Conservation (phyloP, 768 basidiomycete species). For the Mycena belliarum region DNA sequence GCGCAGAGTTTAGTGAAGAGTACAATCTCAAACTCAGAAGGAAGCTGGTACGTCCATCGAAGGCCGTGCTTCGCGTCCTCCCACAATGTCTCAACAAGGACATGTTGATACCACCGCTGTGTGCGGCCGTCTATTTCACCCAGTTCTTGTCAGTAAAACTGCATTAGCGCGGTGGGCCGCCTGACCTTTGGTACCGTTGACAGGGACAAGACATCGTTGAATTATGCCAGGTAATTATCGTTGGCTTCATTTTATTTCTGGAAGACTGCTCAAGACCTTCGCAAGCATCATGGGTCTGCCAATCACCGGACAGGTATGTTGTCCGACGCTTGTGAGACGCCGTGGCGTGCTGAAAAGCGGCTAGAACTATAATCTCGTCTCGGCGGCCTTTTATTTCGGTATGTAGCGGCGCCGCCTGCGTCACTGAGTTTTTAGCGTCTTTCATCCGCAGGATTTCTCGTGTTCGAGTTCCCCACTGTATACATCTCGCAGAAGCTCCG, state of each 20-base stretch:
- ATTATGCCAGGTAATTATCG: slow-evolving; percentile 65
- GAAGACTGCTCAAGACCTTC: not conserved
- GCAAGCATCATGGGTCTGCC: slow-evolving; percentile 66
- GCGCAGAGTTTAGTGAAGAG: slow-evolving; percentile 57
- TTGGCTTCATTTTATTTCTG: not conserved
- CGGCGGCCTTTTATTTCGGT: slow-evolving; percentile 66
- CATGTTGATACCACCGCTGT: slow-evolving; percentile 51
- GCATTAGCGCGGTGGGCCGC: too few relatives aligned
- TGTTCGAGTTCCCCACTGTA: slow-evolving; percentile 67
- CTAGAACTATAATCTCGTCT: slow-evolving; percentile 66
- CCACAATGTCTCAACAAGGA: slow-evolving; percentile 39
- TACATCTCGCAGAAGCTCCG: slow-evolving; percentile 64
- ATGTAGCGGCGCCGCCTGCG: not conserved
- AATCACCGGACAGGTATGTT: slow-evolving; percentile 55
- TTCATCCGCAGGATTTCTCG: slow-evolving; percentile 45
- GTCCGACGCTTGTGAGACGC: not conserved
- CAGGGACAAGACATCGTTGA: slow-evolving; percentile 70
- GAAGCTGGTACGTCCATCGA: slow-evolving; percentile 47
- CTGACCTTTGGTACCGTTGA: too few relatives aligned
- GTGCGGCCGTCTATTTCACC: slow-evolving; percentile 68
- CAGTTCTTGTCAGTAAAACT: slow-evolving; percentile 67
- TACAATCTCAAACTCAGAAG: slow-evolving; percentile 56
- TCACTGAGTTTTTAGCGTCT: not conserved
- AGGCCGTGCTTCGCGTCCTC: not conserved
- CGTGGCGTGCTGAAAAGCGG: slow-evolving; percentile 2